These are phyloP conservation scores for Vicia sativa DNA, from an alignment of 306 rosid genomes.

Conservation along the genomic window DNA sequence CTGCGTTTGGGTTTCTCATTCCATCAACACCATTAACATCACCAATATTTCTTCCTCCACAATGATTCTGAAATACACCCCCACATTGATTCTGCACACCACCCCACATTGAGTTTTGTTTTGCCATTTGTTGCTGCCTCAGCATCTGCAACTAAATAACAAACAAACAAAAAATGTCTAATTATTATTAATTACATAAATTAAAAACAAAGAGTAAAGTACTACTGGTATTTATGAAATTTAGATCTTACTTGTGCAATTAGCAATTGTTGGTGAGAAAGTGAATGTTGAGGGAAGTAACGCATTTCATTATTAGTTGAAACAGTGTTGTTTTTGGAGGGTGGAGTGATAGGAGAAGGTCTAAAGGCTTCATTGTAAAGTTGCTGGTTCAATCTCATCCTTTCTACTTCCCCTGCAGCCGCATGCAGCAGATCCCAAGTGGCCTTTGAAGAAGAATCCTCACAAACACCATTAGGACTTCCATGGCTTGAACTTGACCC, in stretches of 20 bases:
- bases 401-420: slow-evolving; percentile 85
- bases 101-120: slow-evolving; percentile 44
- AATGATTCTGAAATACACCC: slow-evolving; percentile 37
- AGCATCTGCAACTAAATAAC: slow-evolving; percentile 52
- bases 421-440: slow-evolving; percentile 85
- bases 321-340: slow-evolving; percentile 11
- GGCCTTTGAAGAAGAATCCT: slow-evolving; percentile 44
- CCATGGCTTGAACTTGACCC: slow-evolving; percentile 66
- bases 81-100: slow-evolving; percentile 37
- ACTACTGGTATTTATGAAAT: neutral
- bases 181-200: neutral
- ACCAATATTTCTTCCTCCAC: slow-evolving; percentile 38
- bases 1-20: slow-evolving; percentile 20
- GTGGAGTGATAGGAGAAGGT: slow-evolving; percentile 40
- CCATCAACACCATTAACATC: slow-evolving; percentile 18
- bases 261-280: slow-evolving; percentile 64
- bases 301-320: slow-evolving; percentile 37
- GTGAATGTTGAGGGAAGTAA: slow-evolving; percentile 39
- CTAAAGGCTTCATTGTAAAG: slow-evolving; percentile 1
- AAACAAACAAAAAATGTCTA: too few species aligned
- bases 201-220: neutral
- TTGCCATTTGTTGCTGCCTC: slow-evolving; percentile 61
- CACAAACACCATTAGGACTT: slow-evolving; percentile 57
- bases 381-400: slow-evolving; percentile 57
- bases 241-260: slow-evolving; percentile 50